These are phyloP conservation scores for Globisporangium heterothallicum DNA, from an alignment of 352 stramenopile species.

Conservation along the genomic window DNA sequence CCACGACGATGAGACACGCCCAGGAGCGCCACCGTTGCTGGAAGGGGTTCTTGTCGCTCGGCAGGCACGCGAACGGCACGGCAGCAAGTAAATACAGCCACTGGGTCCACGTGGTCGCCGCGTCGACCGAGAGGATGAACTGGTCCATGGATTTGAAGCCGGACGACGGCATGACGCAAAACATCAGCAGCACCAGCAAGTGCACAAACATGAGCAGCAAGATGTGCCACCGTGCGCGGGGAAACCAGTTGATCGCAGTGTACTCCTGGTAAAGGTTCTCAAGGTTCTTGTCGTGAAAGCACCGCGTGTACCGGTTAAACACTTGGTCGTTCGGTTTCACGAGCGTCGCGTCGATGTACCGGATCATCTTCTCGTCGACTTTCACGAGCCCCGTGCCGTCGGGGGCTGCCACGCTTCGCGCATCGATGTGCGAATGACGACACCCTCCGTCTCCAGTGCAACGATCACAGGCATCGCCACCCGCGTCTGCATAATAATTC, in stretches of 20 bases:
- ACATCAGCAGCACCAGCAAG: constrained; percentile 59
- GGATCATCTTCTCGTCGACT: constrained; percentile 45
- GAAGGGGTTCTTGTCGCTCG: constrained; percentile 59
- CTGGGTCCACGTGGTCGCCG: constrained; percentile 45
- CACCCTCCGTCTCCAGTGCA: background rate
- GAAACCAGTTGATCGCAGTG: constrained; percentile 78
- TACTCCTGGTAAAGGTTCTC: constrained; percentile 84
- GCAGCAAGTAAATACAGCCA: constrained; percentile 67
- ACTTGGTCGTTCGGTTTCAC: constrained; percentile 67
- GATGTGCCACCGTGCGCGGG: constrained; percentile 67
- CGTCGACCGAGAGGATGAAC: constrained; percentile 50
- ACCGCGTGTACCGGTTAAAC: constrained; percentile 76
- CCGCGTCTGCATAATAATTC: background rate
- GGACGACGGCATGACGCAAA: constrained; percentile 51
- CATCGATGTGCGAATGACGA: background rate
- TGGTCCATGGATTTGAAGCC: constrained; percentile 62
- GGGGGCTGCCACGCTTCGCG: background rate
- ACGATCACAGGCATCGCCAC: background rate
- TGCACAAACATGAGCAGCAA: constrained; percentile 68
- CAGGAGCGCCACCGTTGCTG: constrained; percentile 70
- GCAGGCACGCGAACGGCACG: constrained; percentile 71
- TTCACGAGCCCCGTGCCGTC: constrained; percentile 9
- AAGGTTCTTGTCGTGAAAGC: constrained; percentile 70
- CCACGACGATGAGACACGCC: constrained; percentile 70
- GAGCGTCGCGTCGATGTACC: constrained; percentile 71